A percentile compares a stretch with the other conserved stretches of the same genome.
phyloP scores from a whole-genome alignment of 768 basidiomycete species.

The Termitomyces sp. region DNA sequence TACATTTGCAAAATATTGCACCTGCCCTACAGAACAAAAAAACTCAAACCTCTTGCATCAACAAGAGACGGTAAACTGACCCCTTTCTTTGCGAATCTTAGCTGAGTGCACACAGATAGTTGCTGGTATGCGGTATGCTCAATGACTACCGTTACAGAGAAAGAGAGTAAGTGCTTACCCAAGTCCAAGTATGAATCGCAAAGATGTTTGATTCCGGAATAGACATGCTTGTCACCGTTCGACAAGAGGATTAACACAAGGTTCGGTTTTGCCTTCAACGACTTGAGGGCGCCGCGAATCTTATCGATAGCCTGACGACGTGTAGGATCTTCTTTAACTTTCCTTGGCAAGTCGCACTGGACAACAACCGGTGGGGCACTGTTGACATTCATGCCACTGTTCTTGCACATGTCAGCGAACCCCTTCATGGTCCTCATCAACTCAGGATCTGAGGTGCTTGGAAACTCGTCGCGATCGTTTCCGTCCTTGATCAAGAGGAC shows the following conservation, averaged over 20 bases:
- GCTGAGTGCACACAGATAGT: constrained; percentile 72
- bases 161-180: constrained; percentile 22
- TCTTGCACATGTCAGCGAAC: constrained; percentile 60
- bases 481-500: constrained; percentile 67
- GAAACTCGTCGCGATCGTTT: constrained; percentile 56
- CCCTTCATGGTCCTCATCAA: constrained; percentile 42
- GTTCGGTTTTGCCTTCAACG: constrained; percentile 43
- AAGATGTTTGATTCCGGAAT: constrained; percentile 72
- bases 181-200: constrained; percentile 67
- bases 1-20: constrained; percentile 76
- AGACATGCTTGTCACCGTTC: constrained; percentile 68
- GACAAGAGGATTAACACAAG: constrained; percentile 68
- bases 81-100: constrained; percentile 68
- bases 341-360: constrained; percentile 46
- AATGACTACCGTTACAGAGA: neutral
- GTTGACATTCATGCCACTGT: constrained; percentile 57
- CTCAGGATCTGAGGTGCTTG: constrained; percentile 48
- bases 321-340: constrained; percentile 49
- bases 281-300: constrained; percentile 40
- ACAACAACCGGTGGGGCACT: constrained; percentile 32
- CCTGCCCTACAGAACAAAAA: constrained; percentile 40
- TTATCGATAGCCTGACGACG: constrained; percentile 43
- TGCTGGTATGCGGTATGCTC: constrained; percentile 25
- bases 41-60: constrained; percentile 18
- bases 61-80: constrained; percentile 25